phyloP scores from a whole-genome alignment of 2,329 filamentous ascomycete species.

The Pseudogymnoascus sp. region DNA sequence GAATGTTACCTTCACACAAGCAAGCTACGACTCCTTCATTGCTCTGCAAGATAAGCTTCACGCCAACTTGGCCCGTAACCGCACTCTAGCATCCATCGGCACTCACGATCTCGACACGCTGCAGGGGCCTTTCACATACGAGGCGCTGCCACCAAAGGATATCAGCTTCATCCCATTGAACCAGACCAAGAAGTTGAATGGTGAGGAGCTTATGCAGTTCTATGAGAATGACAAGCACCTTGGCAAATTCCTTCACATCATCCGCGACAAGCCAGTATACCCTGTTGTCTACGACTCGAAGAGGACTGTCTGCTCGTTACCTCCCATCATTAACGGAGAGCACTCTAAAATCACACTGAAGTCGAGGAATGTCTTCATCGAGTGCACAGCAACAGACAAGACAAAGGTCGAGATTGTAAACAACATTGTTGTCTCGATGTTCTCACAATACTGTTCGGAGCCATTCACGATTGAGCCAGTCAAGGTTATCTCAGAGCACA shows the following conservation, averaged over 20 bases:
- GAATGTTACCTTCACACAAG: constrained; percentile 85
- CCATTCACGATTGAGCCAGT: constrained; percentile 91
- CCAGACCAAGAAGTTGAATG: constrained; percentile 82
- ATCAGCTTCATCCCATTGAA: constrained; percentile 89
- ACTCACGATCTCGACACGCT: constrained; percentile 94
- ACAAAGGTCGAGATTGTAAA: constrained; percentile 95
- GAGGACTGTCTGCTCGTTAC: constrained; percentile 79
- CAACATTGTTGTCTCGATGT: constrained; percentile 96
- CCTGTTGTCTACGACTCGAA: constrained; percentile 93
- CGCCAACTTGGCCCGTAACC: constrained; percentile 86
- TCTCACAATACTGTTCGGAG: constrained; percentile 82
- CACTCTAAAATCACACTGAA: constrained; percentile 92
- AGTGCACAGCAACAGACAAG: constrained; percentile 90
- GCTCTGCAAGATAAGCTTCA: constrained; percentile 95
- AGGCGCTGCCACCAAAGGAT: constrained; percentile 82
- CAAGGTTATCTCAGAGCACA: constrained; percentile 87
- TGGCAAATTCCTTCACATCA: constrained; percentile 85
- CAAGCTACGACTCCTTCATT: constrained; percentile 95
- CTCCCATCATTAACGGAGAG: constrained; percentile 95
- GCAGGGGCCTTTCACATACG: constrained; percentile 92
- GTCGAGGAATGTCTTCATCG: constrained; percentile 92
- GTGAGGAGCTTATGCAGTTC: constrained; percentile 82
- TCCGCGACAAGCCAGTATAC: constrained; percentile 87
- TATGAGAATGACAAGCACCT: constrained; percentile 94
- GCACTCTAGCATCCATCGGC: constrained; percentile 92